Base-by-base conservation (phyloP, 192 early-diverging fungal genomes). In the Rhizophagus prolifer region DNA sequence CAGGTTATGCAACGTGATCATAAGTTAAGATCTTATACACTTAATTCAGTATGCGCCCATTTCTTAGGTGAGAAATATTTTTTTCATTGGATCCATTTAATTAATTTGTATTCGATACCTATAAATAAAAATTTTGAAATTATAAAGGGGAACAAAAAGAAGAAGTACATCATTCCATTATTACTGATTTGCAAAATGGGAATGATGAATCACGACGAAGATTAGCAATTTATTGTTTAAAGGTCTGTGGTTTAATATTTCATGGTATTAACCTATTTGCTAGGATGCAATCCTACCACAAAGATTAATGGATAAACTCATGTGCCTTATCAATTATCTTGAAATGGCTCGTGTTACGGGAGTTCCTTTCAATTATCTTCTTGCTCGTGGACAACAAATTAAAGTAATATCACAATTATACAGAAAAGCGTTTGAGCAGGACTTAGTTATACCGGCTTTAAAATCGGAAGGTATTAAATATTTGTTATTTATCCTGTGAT, bases 341-440 rank as follows among this genome's bases (percentile, higher is more conserved):
- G 96, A 99, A 85, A 99, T 99, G 97, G 96, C 97, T 21, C 88
- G 96, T 79, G 97, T 99, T 9, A 97, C 96, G 4, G 96, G 96
- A 19, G 94, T 99, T 3, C 95, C 95, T 2, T 95, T 98, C 85
- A 97, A 95, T 81, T 96, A 95, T 74, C 85, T 98, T 68, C 81
- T 99, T 38, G 90, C 92, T 41, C 93, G 97, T 70, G 97, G 96
- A 26, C 97, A 99, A 81, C 96, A 98, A 83, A 95, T 98, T 85
- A 96, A 96, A 81, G 97, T 99, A n/a, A 88, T 98, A 3, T 97
- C 96, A 16, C 97, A 99, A 82, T 82, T 99, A 7, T 99, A 90
- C 81, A 89, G 97, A 21, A 94, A 96, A 64, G 92, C 96, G 2
- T 81, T 88, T 13, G 86, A 88, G 19, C 88, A 97, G 75, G 92